Base-by-base conservation (phyloP, 2,329 filamentous ascomycete species). In the Colletotrichum lupini region DNA sequence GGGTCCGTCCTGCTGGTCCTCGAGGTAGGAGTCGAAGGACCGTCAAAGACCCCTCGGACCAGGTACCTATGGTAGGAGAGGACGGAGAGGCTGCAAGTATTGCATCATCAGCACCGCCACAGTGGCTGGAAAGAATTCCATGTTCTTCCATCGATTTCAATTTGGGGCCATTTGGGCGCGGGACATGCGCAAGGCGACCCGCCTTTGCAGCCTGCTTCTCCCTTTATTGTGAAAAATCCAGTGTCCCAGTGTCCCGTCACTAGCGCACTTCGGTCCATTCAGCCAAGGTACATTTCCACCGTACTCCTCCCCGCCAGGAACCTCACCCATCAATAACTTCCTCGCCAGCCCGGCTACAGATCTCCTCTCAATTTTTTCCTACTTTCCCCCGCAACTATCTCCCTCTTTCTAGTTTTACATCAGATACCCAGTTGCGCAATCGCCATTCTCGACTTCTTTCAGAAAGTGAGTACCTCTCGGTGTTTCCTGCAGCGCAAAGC, bases 211-310 rank as follows among this genome's bases (percentile, higher is more conserved):
- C 69, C 69, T 72, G 65, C 57, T 68, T 60, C 65, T 73, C 73
- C 74, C 74, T 75, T 75, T 76, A 73, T 71, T 71, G 56, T 75
- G 69, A 71, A 76, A 76, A 73, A 72, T 57, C 73, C 70, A 75
- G 62, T 66, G 63, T 70, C 63, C 58, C 70, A 76, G 49, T 73
- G 69, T 73, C 60, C 58, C 52, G 67, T 71, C 46, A 32, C 61
- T 68, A 69, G 69, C 67, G 68, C 57, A 42, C 61, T 52, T 52
- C 5, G 61, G 30, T 61, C 71, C 71, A 65, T 68, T 62, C 65
- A 72, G 65, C 42, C 65, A 53, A 70, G 61, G 71, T 71, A 73
- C 55, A 73, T 66, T 73, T 70, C 42, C 70, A 73, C 66, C 70
- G 30, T 73, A 32, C 60, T 60, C 57, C 67, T 69, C 71, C 70